Conservation (phyloP, 257 asterid genomes). For the Nicotiana tomentosiformis region DNA sequence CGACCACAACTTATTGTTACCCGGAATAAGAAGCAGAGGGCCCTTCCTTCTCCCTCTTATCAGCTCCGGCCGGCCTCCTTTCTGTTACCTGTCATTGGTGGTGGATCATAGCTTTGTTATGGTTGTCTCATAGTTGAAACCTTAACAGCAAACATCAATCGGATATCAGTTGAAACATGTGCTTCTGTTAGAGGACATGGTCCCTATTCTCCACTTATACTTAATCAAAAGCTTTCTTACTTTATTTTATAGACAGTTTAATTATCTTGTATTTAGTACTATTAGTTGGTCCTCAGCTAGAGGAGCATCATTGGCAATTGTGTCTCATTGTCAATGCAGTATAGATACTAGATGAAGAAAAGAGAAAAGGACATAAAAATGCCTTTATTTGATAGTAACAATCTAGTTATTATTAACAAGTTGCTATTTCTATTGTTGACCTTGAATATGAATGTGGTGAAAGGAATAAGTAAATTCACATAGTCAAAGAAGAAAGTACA, state of each 20-base stretch:
- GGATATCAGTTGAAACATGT: constrained; percentile 10
- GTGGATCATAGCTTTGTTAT: constrained; percentile 15
- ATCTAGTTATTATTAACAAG: neutral
- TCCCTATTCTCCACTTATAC: constrained; percentile 15
- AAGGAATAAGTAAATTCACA: neutral
- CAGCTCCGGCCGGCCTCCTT: neutral
- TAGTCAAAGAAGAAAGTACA: neutral
- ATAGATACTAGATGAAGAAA: neutral
- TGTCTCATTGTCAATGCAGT: neutral
- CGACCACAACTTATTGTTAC: neutral
- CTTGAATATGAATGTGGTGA: neutral
- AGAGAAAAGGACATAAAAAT: neutral
- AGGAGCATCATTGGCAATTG: neutral
- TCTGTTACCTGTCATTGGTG: constrained; percentile 18
- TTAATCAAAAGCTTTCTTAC: neutral
- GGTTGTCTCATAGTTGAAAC: constrained; percentile 16
- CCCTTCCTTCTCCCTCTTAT: neutral
- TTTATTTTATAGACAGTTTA: neutral
- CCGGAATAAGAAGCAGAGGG: neutral
- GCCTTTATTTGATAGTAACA: neutral
- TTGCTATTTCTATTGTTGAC: constrained; percentile 3
- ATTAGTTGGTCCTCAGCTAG: neutral
- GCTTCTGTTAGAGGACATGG: constrained; percentile 15
- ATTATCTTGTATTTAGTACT: neutral
- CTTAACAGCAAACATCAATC: constrained; percentile 24